Conservation (phyloP, 306 rosid species). For the Gastrolobium villosum region DNA sequence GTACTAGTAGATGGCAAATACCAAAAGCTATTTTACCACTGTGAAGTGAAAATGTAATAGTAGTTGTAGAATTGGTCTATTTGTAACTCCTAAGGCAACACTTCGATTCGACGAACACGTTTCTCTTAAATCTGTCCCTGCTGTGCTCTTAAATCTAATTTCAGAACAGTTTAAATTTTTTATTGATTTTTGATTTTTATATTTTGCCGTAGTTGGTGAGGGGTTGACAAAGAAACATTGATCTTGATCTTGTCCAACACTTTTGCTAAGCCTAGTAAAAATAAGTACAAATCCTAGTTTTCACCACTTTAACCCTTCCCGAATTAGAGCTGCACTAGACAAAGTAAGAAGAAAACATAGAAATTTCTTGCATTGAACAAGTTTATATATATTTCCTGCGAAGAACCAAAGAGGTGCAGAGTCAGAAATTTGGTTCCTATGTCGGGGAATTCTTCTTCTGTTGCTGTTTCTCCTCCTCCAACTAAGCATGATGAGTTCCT, state of each 20-base stretch:
- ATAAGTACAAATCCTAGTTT: background rate
- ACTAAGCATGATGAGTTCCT: conserved; percentile 36
- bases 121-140: too few species aligned
- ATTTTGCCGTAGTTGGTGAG: background rate
- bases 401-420: background rate
- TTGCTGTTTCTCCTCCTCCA: background rate
- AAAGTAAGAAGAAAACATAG: background rate
- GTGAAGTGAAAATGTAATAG: too few species aligned
- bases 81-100: too few species aligned
- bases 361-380: background rate
- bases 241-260: background rate
- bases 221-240: conserved; percentile 20
- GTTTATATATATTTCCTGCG: background rate
- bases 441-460: background rate
- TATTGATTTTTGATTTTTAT: background rate
- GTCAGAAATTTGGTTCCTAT: background rate
- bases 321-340: background rate
- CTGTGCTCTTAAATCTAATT: too few species aligned
- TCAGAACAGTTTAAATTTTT: background rate
- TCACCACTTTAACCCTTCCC: background rate
- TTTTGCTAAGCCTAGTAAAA: background rate
- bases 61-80: too few species aligned
- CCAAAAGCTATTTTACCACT: too few species aligned
- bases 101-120: too few species aligned
- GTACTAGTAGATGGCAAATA: too few species aligned